Base-by-base conservation (phyloP, 768 basidiomycete genomes). In the Rhodotorula graminis region DNA sequence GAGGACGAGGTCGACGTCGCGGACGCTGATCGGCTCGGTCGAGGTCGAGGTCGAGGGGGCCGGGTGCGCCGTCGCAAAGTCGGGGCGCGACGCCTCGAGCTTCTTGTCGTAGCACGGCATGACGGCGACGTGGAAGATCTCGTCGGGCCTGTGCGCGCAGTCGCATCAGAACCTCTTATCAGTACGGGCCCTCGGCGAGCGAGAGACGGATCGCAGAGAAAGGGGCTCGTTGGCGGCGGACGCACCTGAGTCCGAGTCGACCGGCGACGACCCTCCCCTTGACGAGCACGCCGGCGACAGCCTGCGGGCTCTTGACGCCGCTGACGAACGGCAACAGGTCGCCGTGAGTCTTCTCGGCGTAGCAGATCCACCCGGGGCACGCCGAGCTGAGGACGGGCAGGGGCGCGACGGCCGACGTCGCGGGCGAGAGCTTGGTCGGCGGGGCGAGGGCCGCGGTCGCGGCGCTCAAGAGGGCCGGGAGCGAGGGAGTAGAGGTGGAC, bases 91-190 rank as follows among this genome's bases (percentile, higher is more conserved):
- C 0, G 96, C 96, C 82, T 99, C 96, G 25, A 99, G 87, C 80
- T 99, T 99, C 83, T 98, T 98, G 85, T 99, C 96, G 82, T 98
- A 98, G 81, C 96, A 99, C 0, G 96, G 95, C 94, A 98, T 98
- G 63, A 97, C 93, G 0, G 92, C 86, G 65, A 98, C 93, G 78
- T 99, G 96, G 80, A 98, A 99, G 58, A 99, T 86, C 77, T 91
- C 85, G 78, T 91, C 84, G 1, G 93, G 92, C 52, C 91, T 94
- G 80, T 37, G 29, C 16, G 47, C 27, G 37, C 4, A 2, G 29
- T 2, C 1, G 15, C 8, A 29, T 27, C 16, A 33, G 19, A 33
- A 14, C 14, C 21, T 19, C 53, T 47, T 21, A 23, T 42, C 55
- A 29, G 59, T 21, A 12, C 44, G 44, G 44, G 14, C 44, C 15